A percentile compares a stretch with the other conserved stretches of the same genome.
Conservation (phyloP, 2,329 filamentous ascomycete genomes). For the Xylariaceae sp. region DNA sequence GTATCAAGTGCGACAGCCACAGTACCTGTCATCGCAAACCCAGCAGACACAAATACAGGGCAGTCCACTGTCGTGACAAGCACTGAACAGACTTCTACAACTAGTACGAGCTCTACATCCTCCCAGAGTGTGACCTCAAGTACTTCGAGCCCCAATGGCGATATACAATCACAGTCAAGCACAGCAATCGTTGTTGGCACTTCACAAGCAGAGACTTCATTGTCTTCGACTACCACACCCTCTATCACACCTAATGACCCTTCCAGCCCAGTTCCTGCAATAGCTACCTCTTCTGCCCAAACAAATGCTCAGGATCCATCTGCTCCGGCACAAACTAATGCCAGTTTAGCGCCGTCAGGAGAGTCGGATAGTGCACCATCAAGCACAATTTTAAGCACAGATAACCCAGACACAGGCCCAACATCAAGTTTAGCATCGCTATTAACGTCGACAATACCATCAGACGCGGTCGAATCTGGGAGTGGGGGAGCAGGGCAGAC, state of each 20-base stretch:
- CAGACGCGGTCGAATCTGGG: constrained; percentile 17
- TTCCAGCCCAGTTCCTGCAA: background rate
- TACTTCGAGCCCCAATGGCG: constrained; percentile 15
- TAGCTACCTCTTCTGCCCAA: constrained; percentile 11
- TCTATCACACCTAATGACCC: constrained; percentile 2
- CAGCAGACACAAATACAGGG: background rate
- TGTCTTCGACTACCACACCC: constrained; percentile 3
- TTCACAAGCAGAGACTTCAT: constrained; percentile 7
- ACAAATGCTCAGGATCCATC: constrained; percentile 9
- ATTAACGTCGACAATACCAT: constrained; percentile 4
- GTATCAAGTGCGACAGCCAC: constrained; percentile 4
- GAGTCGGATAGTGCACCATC: constrained; percentile 2
- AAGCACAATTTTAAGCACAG: background rate
- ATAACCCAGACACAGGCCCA: background rate
- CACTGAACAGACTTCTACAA: constrained; percentile 27
- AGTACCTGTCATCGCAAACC: background rate
- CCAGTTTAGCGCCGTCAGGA: constrained; percentile 13
- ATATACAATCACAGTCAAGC: constrained; percentile 15
- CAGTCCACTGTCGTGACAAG: background rate
- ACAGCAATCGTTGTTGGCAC: constrained; percentile 16
- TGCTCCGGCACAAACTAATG: constrained; percentile 13
- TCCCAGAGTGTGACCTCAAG: constrained; percentile 23
- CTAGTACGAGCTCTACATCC: constrained; percentile 37
- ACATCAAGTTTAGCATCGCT: background rate
- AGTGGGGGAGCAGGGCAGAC: constrained; percentile 17